phyloP scores from a whole-genome alignment of 176 grass and related monocot species.

The Cenchrus fungigraminus region DNA sequence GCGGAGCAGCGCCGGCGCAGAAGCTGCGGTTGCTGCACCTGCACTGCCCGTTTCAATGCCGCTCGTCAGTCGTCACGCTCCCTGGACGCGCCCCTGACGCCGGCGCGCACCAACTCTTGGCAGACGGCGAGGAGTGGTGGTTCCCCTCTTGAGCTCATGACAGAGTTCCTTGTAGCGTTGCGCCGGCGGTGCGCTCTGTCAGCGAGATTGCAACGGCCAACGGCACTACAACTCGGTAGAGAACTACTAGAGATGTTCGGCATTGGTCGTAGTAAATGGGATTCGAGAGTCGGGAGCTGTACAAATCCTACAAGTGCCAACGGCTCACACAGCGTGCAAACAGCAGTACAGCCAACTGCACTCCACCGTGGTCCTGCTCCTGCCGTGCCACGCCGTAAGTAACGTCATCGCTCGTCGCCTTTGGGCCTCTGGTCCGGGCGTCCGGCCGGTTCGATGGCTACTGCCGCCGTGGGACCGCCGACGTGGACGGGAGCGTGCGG shows the following conservation, averaged over 20 bases:
- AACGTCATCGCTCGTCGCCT: neutral
- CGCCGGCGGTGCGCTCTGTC: too few species aligned
- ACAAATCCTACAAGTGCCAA: neutral
- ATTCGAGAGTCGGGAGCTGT: neutral
- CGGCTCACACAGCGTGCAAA: neutral
- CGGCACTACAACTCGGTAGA: too few species aligned
- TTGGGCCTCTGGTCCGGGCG: neutral
- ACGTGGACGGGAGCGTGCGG: constrained; percentile 29
- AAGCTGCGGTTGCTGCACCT: neutral
- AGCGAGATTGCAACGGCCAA: too few species aligned
- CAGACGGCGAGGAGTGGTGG: neutral
- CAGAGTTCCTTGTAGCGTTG: too few species aligned
- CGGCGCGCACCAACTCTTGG: neutral
- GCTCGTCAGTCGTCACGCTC: neutral
- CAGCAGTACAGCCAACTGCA: neutral
- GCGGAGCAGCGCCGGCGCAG: neutral
- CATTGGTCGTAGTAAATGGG: neutral
- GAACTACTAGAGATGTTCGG: too few species aligned
- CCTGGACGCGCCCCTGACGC: neutral
- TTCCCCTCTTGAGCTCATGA: too few species aligned
- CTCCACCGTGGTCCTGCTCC: constrained; percentile 19
- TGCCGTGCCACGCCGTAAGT: constrained; percentile 2
- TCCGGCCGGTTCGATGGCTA: neutral
- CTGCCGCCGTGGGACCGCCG: neutral
- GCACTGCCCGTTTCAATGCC: neutral